Percentiles rank a stretch among this genome's conserved stretches.
Evolutionary conservation across 2,329 filamentous ascomycete species (phyloP).

Genomic region (Stachybotrys chartarum): DNA sequence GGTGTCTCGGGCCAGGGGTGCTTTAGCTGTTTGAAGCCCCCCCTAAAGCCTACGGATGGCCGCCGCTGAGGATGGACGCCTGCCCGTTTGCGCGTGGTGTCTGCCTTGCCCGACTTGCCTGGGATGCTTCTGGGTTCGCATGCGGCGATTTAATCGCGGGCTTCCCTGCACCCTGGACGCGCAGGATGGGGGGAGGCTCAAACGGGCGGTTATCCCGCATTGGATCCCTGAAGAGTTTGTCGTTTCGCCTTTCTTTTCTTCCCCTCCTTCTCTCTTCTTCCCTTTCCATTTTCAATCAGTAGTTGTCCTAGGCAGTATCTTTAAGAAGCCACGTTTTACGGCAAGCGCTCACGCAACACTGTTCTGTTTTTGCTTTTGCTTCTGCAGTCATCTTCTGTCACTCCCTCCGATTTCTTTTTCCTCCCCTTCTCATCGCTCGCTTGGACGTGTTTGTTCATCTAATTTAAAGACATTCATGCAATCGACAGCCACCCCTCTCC

Average conservation of each 20-base stretch:
- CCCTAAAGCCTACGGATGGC: background rate
- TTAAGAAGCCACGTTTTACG: background rate
- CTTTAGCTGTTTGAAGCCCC: background rate
- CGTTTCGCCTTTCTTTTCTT: background rate
- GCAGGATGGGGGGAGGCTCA: too few relatives aligned
- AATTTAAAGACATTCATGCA: background rate
- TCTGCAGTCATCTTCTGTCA: background rate
- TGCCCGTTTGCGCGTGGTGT: background rate
- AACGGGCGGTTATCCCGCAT: background rate
- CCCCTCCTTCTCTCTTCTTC: background rate
- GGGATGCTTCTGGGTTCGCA: background rate
- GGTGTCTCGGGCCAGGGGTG: conserved; percentile 5
- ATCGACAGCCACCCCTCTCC: background rate
- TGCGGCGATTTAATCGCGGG: background rate
- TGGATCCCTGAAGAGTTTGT: background rate
- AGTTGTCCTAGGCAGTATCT: background rate
- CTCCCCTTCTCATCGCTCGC: background rate
- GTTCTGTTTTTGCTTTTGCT: background rate
- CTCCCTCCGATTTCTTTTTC: background rate
- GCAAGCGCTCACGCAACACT: background rate
- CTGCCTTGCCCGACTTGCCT: background rate
- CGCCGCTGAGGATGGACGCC: background rate
- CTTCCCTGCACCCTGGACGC: too few relatives aligned
- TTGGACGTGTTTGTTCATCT: background rate
- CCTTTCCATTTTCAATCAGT: background rate